phyloP scores from a whole-genome alignment of 768 basidiomycete species.

The Flagelloscypha sp. region DNA sequence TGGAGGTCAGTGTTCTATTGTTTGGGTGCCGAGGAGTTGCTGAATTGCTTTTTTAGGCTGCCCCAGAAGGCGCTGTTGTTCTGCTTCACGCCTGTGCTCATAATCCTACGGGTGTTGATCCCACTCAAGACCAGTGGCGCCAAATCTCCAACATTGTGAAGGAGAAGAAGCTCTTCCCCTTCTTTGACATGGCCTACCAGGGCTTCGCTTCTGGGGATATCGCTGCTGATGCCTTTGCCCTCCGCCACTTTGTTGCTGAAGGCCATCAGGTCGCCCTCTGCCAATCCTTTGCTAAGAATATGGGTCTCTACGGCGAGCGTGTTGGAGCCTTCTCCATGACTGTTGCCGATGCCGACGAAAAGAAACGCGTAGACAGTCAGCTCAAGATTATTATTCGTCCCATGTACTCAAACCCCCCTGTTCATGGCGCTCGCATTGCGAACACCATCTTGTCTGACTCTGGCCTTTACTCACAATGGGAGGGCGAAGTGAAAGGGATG shows the following conservation, averaged over 20 bases:
- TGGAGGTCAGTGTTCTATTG: slow-evolving; percentile 46
- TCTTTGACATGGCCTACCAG: slow-evolving; percentile 99
- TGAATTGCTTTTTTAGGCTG: slow-evolving; percentile 30
- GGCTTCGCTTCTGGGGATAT: slow-evolving; percentile 96
- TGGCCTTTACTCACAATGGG: slow-evolving; percentile 80
- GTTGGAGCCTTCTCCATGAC: slow-evolving; percentile 93
- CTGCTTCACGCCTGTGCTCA: slow-evolving; percentile 96
- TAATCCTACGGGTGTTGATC: slow-evolving; percentile 98
- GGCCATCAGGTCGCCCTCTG: slow-evolving; percentile 87
- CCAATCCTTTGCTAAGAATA: slow-evolving; percentile 99
- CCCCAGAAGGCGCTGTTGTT: slow-evolving; percentile 75
- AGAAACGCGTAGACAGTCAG: slow-evolving; percentile 85
- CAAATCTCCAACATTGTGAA: slow-evolving; percentile 82
- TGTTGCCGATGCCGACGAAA: slow-evolving; percentile 61
- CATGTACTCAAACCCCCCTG: slow-evolving; percentile 96
- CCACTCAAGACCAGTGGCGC: slow-evolving; percentile 87
- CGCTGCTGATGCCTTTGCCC: slow-evolving; percentile 84
- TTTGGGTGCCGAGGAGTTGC: neutral
- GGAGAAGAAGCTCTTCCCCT: slow-evolving; percentile 88
- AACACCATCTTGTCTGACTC: slow-evolving; percentile 71
- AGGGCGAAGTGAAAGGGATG: slow-evolving; percentile 90
- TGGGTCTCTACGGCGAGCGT: slow-evolving; percentile 98
- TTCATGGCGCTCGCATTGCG: slow-evolving; percentile 84
- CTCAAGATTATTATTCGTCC: slow-evolving; percentile 92
- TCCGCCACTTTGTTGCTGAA: slow-evolving; percentile 86